A percentile compares a stretch with the other conserved stretches of the same genome.
phyloP scores from a whole-genome alignment of 768 basidiomycete genomes.

The Pleurotus tuoliensis region DNA sequence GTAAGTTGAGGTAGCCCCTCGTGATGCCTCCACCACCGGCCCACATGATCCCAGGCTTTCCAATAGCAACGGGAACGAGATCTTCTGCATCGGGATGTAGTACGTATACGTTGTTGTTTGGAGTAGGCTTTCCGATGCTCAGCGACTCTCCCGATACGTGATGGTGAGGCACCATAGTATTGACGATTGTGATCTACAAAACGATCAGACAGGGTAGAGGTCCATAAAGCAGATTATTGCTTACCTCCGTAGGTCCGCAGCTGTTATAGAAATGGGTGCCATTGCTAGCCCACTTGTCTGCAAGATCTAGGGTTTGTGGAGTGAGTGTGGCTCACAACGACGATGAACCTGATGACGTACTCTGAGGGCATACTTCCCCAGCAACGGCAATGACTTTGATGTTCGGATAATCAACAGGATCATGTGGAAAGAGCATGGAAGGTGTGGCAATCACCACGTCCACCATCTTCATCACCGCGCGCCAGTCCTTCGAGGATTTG shows the following conservation, averaged over 20 bases:
- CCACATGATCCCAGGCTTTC: constrained; percentile 47
- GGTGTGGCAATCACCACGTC: constrained; percentile 53
- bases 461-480: constrained; percentile 41
- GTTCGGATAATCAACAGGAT: constrained; percentile 50
- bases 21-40: constrained; percentile 55
- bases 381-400: constrained; percentile 51
- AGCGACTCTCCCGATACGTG: constrained; percentile 38
- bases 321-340: too few relatives aligned
- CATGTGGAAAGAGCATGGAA: constrained; percentile 43
- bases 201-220: not conserved
- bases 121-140: constrained; percentile 49
- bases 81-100: constrained; percentile 24
- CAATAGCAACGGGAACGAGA: constrained; percentile 25
- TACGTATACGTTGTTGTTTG: constrained; percentile 45
- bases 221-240: not conserved
- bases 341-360: constrained; percentile 21
- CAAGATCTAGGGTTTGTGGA: constrained; percentile 22
- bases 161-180: constrained; percentile 41
- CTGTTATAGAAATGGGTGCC: constrained; percentile 43
- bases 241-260: constrained; percentile 52
- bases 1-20: constrained; percentile 51
- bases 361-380: constrained; percentile 52
- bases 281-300: constrained; percentile 36
- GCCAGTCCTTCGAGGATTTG: constrained; percentile 47
- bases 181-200: constrained; percentile 45